These are phyloP conservation scores for Cladosporium sp. DNA, from an alignment of 2,329 filamentous ascomycete genomes.

Conservation along the genomic window DNA sequence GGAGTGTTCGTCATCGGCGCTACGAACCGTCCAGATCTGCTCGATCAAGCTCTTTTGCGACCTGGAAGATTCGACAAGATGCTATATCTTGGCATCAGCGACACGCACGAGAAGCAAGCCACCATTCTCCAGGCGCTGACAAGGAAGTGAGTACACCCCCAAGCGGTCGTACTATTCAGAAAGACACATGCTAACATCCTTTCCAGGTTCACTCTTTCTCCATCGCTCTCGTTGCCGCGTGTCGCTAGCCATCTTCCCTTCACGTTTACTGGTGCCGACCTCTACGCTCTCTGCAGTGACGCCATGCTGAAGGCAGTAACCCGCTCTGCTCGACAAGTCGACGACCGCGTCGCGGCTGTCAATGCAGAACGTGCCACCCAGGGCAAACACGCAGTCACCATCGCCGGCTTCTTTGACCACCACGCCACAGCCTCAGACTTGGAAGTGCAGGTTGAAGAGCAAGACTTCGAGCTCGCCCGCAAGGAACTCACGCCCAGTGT, in stretches of 20 bases:
- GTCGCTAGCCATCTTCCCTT: conserved; percentile 81
- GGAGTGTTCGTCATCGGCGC: conserved; percentile 97
- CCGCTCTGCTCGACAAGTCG: conserved; percentile 78
- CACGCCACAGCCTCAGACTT: conserved; percentile 79
- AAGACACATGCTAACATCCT: conserved; percentile 14
- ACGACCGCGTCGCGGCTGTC: conserved; percentile 74
- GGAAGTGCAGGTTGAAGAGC: conserved; percentile 81
- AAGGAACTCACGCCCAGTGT: conserved; percentile 89
- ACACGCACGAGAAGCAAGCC: conserved; percentile 94
- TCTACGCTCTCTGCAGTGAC: conserved; percentile 95
- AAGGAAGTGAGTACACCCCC: conserved; percentile 69
- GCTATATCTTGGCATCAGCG: conserved; percentile 93
- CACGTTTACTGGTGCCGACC: conserved; percentile 95
- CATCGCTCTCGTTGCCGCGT: conserved; percentile 70
- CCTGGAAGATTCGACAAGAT: conserved; percentile 97
- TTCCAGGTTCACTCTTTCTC: conserved; percentile 76
- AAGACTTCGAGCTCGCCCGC: conserved; percentile 81
- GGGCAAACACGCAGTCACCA: conserved; percentile 58
- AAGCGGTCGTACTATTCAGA: not conserved
- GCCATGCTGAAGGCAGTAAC: conserved; percentile 99
- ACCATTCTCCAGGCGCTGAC: conserved; percentile 93
- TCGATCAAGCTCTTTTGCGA: conserved; percentile 85
- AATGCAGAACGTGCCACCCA: conserved; percentile 48
- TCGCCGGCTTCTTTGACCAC: conserved; percentile 96
- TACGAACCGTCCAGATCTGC: conserved; percentile 88